Evolutionary conservation across 768 basidiomycete species (phyloP), one percentile per base, ranked within the genome.

Genomic region (Galerina sulciceps): DNA sequence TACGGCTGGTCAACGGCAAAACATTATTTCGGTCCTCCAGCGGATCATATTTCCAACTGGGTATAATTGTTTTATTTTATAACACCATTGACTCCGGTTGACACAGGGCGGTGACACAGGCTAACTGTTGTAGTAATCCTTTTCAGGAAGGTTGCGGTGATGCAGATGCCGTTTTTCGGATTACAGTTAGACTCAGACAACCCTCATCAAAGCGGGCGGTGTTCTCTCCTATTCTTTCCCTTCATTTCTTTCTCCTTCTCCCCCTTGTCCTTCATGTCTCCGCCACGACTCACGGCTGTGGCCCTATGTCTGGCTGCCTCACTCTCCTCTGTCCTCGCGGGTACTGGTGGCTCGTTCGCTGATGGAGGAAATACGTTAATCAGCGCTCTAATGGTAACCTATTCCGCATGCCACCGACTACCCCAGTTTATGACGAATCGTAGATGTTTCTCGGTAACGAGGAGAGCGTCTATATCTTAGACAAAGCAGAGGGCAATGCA

Each of bases 401-500:
- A 18, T 40, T 17, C 46, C 40, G 44, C 53, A 18, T 77, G 2
- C 40, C 13, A 35, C 22, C 31, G 20, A 14, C 35, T 22, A 18
- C 46, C 6, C 4, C n/a, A n/a, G 45, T 70, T 10, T 34, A 9
- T 55, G 48, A 31, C 37, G 23, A 14, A 15, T 47, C 47, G 15
- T 62, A 90, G 90, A 85, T 90, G 84, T 93, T 94, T 71, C 76
- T 94, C 53, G 93, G 91, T 40, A 90, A 88, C 63, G 76, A 81
- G 6, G 77, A 92, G 61, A 91, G 86, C 69, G 89, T 96, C 37
- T 96, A 94, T 73, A 90, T 95, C 22, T 75, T 95, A 20, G 94
- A 96, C 79, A 96, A 96, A 76, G 85, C 88, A 3, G 92, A 94
- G 69, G 85, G 84, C 46, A 94, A 95, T 70, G 79, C 81, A 3